Evolutionary conservation across 345 rosid species (phyloP).

Genomic region (Limnanthes douglasii): DNA sequence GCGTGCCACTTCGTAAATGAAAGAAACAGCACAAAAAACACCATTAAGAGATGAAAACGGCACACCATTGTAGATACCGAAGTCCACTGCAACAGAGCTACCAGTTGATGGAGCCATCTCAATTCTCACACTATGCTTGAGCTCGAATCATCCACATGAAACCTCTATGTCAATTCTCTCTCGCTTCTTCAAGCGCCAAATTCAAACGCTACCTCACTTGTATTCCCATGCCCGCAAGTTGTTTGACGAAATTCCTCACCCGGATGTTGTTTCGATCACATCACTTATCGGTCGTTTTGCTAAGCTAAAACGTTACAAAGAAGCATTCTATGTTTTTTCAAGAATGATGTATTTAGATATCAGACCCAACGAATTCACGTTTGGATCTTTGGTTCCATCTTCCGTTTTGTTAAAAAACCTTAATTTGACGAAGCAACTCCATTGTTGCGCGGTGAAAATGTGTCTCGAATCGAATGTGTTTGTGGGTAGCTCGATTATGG

Average conservation of each 20-base stretch:
- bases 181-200: no score
- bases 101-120: no score
- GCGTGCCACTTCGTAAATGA: no score
- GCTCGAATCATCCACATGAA: no score
- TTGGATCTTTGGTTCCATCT: slow-evolving; percentile 43
- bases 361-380: slow-evolving; percentile 64
- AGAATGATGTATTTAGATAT: slow-evolving; percentile 29
- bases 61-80: no score
- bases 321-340: slow-evolving; percentile 33
- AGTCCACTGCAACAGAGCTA: no score
- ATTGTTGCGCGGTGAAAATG: slow-evolving; percentile 37
- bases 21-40: no score
- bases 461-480: slow-evolving; percentile 53
- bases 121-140: no score
- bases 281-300: slow-evolving; percentile 31
- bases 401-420: slow-evolving; percentile 29
- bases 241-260: slow-evolving; percentile 42
- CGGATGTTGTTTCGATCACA: slow-evolving; percentile 44
- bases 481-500: slow-evolving; percentile 53
- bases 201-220: no score
- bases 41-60: no score
- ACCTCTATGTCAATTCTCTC: no score
- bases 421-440: slow-evolving; percentile 40
- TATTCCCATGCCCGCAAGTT: slow-evolving; percentile 16
- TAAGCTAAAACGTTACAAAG: slow-evolving; percentile 22